Evolutionary conservation across 805 yeast species (phyloP), one percentile per base, ranked within the genome.

Genomic region (Candida pini): DNA sequence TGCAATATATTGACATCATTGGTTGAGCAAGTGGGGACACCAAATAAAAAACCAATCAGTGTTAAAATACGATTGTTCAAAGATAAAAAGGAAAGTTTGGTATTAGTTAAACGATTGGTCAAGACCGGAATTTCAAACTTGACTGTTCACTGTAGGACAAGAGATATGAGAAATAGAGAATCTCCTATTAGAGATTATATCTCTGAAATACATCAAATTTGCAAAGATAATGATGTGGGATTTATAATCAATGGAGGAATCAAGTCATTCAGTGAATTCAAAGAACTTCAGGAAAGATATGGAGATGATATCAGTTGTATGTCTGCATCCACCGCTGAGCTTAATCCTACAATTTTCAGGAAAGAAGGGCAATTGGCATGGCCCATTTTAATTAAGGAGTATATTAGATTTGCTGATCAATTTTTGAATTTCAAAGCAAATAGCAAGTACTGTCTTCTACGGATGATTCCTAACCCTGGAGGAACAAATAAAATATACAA

Each of bases 321-420:
- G 98, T 78, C 89, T 49, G 98, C 97, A 1, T 81, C 86, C 21
- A 76, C 78, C 20, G 97, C 97, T 0, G 97, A 92, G 59, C 53
- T 71, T 6, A 89, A 92, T 53, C 92, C 95, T 6, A 69, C 95
- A 1, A 79, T 85, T 25, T 92, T 92, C 55, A 56, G 57, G 20
- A 51, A 54, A 6, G 43, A 49, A 1, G 64, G 59, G 0, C 69
- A 72, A 4, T 53, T 68, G 30, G 63, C 72, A 0, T 84, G 90
- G 84, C 65, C 60, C 18, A 53, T 63, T 18, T 60, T 73, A 9
- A 68, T 76, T 9, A 66, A 64, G 30, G 81, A 85, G 41, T 85
- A 75, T 43, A 49, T 78, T 20, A 53, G 62, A 5, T 53, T 75
- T 10, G 81, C 90, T 8, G 50, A 59, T 12, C 46, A 66, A 35